These are phyloP conservation scores for Tubosaeta sp. DNA, from an alignment of 768 basidiomycete genomes.

Conservation along the genomic window DNA sequence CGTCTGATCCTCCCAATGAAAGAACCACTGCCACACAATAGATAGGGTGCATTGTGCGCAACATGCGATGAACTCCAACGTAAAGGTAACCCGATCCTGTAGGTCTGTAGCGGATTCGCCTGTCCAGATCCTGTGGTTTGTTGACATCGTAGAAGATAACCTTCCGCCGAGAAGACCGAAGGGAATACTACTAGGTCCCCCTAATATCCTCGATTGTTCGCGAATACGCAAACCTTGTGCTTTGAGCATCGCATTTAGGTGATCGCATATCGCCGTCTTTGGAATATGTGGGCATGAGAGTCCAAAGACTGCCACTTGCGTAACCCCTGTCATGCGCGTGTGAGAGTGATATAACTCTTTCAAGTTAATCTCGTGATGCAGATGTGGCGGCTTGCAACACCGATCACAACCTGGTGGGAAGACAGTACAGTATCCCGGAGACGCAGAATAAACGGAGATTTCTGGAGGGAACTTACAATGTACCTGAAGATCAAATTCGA, in stretches of 20 bases:
- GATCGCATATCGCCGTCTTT: not conserved
- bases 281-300: not conserved
- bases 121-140: not conserved
- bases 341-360: not conserved
- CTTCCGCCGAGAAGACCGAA: not conserved
- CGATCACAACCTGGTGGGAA: not conserved
- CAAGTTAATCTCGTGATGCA: not conserved
- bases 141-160: not conserved
- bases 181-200: not conserved
- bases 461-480: not conserved
- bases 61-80: not conserved
- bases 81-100: not conserved
- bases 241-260: not conserved
- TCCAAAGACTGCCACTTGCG: not conserved
- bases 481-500: not conserved
- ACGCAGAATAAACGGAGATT: not conserved
- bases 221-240: not conserved
- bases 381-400: not conserved
- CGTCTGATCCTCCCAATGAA: not conserved
- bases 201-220: not conserved
- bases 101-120: not conserved
- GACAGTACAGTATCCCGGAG: not conserved
- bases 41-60: not conserved
- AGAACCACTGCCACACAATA: not conserved
- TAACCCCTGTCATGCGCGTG: not conserved